phyloP scores from a whole-genome alignment of 345 rosid species.

The Adansonia digitata region DNA sequence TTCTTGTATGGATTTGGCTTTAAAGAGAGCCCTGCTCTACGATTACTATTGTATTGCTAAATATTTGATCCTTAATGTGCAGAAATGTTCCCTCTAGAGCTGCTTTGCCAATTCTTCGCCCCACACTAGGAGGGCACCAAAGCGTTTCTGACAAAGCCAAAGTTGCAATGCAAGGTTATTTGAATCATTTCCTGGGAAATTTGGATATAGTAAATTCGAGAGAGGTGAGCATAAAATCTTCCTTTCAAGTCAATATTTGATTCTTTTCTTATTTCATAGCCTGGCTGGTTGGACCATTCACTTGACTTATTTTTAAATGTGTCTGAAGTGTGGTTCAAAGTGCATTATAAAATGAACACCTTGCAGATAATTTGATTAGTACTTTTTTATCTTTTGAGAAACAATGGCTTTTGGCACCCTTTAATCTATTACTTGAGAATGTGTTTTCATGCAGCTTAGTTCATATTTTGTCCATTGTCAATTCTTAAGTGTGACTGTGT shows the following conservation, averaged over 20 bases:
- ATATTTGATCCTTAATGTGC: slow-evolving; percentile 9
- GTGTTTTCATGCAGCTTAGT: neutral
- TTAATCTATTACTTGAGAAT: neutral
- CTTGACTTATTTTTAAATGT: neutral
- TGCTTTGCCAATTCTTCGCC: slow-evolving; percentile 69
- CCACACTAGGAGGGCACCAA: slow-evolving; percentile 63
- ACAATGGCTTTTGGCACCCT: neutral
- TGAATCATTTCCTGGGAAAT: slow-evolving; percentile 85
- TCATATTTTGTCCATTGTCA: neutral
- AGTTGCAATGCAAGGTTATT: slow-evolving; percentile 80
- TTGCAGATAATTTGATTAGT: neutral
- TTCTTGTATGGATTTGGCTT: neutral
- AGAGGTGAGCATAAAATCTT: slow-evolving; percentile 47
- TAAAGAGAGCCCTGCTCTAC: neutral
- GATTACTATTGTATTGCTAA: slow-evolving; percentile 5
- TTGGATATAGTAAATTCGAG: slow-evolving; percentile 77
- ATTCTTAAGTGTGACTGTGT: neutral
- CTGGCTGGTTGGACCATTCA: neutral
- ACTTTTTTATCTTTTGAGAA: neutral
- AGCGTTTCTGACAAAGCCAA: slow-evolving; percentile 61
- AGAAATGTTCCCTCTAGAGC: slow-evolving; percentile 81
- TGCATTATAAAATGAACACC: neutral
- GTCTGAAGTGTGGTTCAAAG: neutral
- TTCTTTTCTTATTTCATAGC: neutral
- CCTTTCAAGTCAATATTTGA: neutral